A percentile compares a stretch with the other conserved stretches of the same genome.
Evolutionary conservation across 2,329 filamentous ascomycete genomes (phyloP).

Genomic region (Fusarium euwallaceae): DNA sequence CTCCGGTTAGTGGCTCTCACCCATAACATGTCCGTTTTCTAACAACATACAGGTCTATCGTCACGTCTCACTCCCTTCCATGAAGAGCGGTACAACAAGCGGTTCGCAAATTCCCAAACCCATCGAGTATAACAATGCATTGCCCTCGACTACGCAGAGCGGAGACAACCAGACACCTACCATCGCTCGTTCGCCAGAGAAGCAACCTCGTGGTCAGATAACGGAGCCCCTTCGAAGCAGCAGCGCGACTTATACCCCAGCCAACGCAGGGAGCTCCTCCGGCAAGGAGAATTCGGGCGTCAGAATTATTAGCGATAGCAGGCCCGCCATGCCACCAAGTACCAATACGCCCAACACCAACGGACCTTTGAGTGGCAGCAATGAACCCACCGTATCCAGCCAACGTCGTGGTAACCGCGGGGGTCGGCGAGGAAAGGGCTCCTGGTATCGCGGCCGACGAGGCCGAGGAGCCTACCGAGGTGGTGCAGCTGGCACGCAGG

Average conservation of each 20-base stretch:
- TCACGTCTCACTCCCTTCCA: constrained; percentile 46
- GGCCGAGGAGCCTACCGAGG: constrained; percentile 38
- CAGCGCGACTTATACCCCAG: constrained; percentile 1
- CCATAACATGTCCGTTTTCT: constrained; percentile 2
- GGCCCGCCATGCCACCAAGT: background rate
- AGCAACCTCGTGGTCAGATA: background rate
- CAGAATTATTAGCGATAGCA: background rate
- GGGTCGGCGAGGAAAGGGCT: constrained; percentile 44
- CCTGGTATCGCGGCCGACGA: constrained; percentile 47
- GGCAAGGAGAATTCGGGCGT: background rate
- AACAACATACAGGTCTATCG: constrained; percentile 34
- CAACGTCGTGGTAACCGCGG: constrained; percentile 38
- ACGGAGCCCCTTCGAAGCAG: background rate
- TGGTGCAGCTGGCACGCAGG: constrained; percentile 3
- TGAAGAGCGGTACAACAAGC: constrained; percentile 12
- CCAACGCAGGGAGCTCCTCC: background rate
- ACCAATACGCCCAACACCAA: constrained; percentile 17
- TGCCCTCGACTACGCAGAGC: background rate
- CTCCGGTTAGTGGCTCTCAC: constrained; percentile 15
- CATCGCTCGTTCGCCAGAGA: background rate
- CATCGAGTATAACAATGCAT: constrained; percentile 26
- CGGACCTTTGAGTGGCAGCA: constrained; percentile 16
- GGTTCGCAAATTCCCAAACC: constrained; percentile 46
- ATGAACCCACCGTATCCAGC: constrained; percentile 2
- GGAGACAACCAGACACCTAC: background rate